phyloP scores from a whole-genome alignment of 371 early-diverging fungal species.

The Mucor irregularis region DNA sequence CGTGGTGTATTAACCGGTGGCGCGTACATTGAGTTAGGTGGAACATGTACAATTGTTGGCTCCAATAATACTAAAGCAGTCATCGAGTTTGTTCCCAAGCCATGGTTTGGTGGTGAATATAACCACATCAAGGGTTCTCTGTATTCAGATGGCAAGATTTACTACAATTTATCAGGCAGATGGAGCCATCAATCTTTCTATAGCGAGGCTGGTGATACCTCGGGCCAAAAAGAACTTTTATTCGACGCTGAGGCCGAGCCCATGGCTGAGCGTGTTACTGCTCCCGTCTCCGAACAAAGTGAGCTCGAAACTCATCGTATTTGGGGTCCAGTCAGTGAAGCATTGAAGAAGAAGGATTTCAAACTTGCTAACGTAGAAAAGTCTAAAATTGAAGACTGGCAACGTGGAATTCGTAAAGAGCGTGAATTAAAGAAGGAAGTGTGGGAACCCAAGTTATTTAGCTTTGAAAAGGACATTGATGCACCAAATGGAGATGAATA shows the following conservation, averaged over 20 bases:
- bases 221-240: conserved; percentile 40
- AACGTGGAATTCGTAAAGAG: conserved; percentile 64
- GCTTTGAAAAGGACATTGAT: conserved; percentile 44
- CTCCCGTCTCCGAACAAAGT: conserved; percentile 62
- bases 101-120: conserved; percentile 57
- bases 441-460: conserved; percentile 55
- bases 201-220: conserved; percentile 3
- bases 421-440: conserved; percentile 51
- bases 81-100: conserved; percentile 63
- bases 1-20: conserved; percentile 64
- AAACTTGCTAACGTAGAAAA: conserved; percentile 68
- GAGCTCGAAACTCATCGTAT: conserved; percentile 71
- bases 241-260: conserved; percentile 67
- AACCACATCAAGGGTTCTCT: conserved; percentile 50
- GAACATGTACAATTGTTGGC: conserved; percentile 56
- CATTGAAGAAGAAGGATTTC: conserved; percentile 65
- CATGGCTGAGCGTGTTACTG: conserved; percentile 52
- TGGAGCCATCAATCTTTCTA: conserved; percentile 67
- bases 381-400: conserved; percentile 72
- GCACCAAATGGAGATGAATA: conserved; percentile 9
- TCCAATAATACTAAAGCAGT: conserved; percentile 53
- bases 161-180: conserved; percentile 50
- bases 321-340: conserved; percentile 71
- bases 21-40: conserved; percentile 66
- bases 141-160: conserved; percentile 22